Evolutionary conservation across 2,329 filamentous ascomycete species (phyloP), one percentile per base, ranked within the genome.

Genomic region (Bipolaris cookei): DNA sequence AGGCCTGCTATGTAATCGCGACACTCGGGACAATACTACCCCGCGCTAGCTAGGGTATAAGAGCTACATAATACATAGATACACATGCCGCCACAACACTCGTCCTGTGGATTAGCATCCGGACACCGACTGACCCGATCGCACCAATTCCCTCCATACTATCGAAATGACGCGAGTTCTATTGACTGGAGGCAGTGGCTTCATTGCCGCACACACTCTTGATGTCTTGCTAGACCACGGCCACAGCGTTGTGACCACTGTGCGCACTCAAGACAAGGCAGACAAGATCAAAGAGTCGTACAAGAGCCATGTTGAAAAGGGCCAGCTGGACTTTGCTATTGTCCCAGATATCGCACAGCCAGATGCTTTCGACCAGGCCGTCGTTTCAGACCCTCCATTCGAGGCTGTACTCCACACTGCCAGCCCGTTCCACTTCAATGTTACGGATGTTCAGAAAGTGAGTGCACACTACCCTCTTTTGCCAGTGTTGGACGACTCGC

Each of bases 291-390:
- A 84, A 56, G 77, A 81, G 18, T 81, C 81, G 18, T 82, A 86
- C 67, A 79, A 82, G 42, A 76, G 71, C 25, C 76, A 78, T 6
- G 66, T 56, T n/a, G 78, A 82, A 1, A 82, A 84, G 54, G 82
- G 83, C 54, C 84, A 85, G 70, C 80, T 90, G 30, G 83, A 83
- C 56, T 90, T 88, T 69, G 82, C 76, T 34, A 84, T 94, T 58
- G 89, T 96, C 11, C 82, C 86, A 46, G 90, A 96, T 63, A 88
- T 96, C 62, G 88, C 88, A 0, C 71, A 86, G 60, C 82, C 86
- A 20, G 84, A 84, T 16, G 90, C 89, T 21, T 96, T 95, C 62
- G 81, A 83, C 60, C 68, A 81, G 73, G 85, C 84, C 14, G 82
- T 88, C 45, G 79, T 85, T 61, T 86, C 84, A 14, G 80, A 84